Percentiles rank a stretch among this genome's conserved stretches.
phyloP scores from a whole-genome alignment of 2,329 filamentous ascomycete genomes.

The Gaeumannomyces sp. region DNA sequence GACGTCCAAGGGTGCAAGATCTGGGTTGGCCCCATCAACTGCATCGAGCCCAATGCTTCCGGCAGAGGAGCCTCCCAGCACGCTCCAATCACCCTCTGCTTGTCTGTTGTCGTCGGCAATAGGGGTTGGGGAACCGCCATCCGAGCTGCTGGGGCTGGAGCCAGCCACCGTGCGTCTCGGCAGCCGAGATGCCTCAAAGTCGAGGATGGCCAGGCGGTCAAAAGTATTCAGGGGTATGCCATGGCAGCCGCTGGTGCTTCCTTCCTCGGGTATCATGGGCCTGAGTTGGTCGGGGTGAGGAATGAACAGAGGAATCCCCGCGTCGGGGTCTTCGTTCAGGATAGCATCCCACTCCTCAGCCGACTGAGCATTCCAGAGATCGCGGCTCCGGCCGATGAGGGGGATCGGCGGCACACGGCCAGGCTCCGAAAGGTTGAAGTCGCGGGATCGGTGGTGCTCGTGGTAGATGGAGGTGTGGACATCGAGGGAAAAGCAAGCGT shows the following conservation, averaged over 20 bases:
- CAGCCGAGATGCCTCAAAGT: constrained; percentile 31
- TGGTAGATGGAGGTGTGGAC: constrained; percentile 49
- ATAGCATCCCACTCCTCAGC: constrained; percentile 39
- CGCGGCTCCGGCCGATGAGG: constrained; percentile 36
- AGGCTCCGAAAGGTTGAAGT: constrained; percentile 29
- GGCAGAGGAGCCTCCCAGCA: not conserved
- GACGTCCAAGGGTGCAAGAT: constrained; percentile 11
- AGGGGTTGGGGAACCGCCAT: constrained; percentile 17
- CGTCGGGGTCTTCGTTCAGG: constrained; percentile 20
- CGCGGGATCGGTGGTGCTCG: constrained; percentile 38
- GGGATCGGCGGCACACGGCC: constrained; percentile 35
- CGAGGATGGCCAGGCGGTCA: constrained; percentile 35
- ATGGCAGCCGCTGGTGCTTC: constrained; percentile 18
- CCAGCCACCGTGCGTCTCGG: constrained; percentile 23
- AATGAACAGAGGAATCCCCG: constrained; percentile 22
- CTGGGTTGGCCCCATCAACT: constrained; percentile 14
- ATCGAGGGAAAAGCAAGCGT: constrained; percentile 51
- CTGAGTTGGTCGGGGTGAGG: constrained; percentile 29
- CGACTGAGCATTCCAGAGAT: constrained; percentile 43
- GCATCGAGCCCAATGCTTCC: not conserved
- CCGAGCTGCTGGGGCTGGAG: constrained; percentile 10
- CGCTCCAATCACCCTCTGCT: not conserved
- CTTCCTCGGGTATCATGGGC: constrained; percentile 13
- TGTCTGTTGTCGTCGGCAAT: not conserved
- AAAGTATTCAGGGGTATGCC: constrained; percentile 24